Conservation (phyloP, 78 protist genomes). For the Dictyostelium intermedium region DNA sequence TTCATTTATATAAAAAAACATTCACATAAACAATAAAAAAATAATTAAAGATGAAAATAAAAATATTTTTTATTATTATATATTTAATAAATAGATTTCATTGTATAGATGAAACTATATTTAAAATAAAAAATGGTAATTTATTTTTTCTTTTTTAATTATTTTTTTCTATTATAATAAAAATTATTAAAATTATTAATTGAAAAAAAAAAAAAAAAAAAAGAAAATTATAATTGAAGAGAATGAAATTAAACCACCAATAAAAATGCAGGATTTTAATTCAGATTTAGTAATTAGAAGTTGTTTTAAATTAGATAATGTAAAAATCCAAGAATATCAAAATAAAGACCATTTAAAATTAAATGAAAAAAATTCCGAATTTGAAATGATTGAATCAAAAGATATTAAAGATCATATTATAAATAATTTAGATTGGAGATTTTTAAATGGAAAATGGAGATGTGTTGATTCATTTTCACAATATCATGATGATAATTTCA, state of each 20-base stretch:
- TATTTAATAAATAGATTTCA: background rate
- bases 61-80: background rate
- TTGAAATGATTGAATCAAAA: background rate
- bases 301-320: background rate
- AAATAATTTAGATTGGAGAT: background rate
- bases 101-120: background rate
- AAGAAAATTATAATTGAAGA: background rate
- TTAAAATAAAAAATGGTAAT: background rate
- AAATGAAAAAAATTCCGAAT: background rate
- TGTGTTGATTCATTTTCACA: background rate
- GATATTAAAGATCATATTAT: background rate
- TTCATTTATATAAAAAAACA: too few relatives aligned
- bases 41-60: background rate
- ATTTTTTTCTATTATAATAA: too few relatives aligned
- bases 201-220: background rate
- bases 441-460: constrained; percentile 7
- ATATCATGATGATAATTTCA: background rate
- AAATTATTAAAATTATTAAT: too few relatives aligned
- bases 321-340: background rate
- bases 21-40: too few relatives aligned
- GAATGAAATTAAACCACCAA: background rate
- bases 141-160: background rate
- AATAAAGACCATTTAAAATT: background rate
- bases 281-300: background rate
- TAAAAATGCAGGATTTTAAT: background rate